Evolutionary conservation across 768 basidiomycete species (phyloP).

Genomic region (Suillus paluster): DNA sequence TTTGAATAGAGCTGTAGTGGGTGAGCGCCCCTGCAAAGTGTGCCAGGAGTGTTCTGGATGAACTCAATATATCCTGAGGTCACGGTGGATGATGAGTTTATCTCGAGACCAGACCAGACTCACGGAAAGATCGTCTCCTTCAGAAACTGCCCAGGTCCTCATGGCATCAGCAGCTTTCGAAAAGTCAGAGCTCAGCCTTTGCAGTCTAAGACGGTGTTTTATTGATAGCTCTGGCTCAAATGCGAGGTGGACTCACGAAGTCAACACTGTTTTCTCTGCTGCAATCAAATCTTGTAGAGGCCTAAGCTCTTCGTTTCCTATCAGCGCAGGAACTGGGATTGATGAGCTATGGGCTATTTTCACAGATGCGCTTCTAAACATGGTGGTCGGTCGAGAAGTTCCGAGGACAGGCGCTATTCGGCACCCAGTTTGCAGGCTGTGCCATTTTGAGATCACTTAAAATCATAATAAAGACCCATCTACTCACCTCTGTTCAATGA

Average conservation of each 20-base stretch:
- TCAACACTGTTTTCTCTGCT: constrained; percentile 81
- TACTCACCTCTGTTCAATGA: no score
- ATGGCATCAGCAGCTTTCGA: constrained; percentile 74
- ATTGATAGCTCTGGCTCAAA: background rate
- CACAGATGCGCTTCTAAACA: constrained; percentile 80
- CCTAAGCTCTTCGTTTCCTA: constrained; percentile 75
- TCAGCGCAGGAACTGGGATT: constrained; percentile 59
- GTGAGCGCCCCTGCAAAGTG: constrained; percentile 71
- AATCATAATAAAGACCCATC: background rate
- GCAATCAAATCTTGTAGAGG: constrained; percentile 89
- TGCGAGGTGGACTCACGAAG: constrained; percentile 54
- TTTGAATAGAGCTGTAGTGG: constrained; percentile 73
- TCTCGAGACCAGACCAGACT: constrained; percentile 27
- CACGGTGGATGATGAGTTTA: background rate
- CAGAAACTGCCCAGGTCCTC: constrained; percentile 72
- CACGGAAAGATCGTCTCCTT: constrained; percentile 84
- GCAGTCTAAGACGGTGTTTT: constrained; percentile 46
- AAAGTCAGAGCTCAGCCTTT: constrained; percentile 68
- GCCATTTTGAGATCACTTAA: background rate
- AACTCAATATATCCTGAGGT: constrained; percentile 71
- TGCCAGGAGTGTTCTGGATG: constrained; percentile 67
- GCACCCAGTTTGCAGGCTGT: background rate
- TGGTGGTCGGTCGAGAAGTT: constrained; percentile 29
- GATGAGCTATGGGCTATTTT: constrained; percentile 91
- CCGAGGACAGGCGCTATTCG: background rate